Base-by-base conservation (phyloP, 257 asterid species). In the Nicotiana otophora region DNA sequence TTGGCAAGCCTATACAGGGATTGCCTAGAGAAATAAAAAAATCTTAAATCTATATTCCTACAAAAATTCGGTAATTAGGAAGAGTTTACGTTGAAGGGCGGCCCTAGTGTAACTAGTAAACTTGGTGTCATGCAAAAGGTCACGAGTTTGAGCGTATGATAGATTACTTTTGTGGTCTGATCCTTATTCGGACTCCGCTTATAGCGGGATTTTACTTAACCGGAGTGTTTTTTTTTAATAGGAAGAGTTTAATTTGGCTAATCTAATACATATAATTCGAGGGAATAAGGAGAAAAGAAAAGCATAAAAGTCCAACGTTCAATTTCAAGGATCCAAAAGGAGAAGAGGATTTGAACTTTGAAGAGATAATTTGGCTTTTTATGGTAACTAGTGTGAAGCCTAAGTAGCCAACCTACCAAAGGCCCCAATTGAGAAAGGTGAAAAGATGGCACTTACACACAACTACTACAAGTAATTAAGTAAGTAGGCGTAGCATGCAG, bases 311-410 rank as follows among this genome's bases (percentile, higher is more conserved):
- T 74, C 26, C 4, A 48, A 23, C 2, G n/a, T 48, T 48, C 17
- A 48, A 74, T 62, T 5, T 51, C 51, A 19, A 53, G 67, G 4
- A 81, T 10, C 83, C 83, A 62, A 70, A 88, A 84, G 51, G 80
- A 66, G 87, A 33, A 74, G 67, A 28, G 23, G 11, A 48, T 42
- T 42, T 9, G 67, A 36, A 83, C 30, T 42, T 42, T 9, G 67
- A 36, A 83, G 86, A 86, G 77, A 36, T 88, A 36, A 86, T 81
- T 89, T 84, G 89, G 88, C 81, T 65, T 88, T 86, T 80, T 85
- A 61, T 85, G 89, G 92, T 77, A 86, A 83, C 77, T 54, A 81
- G 75, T 85, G 86, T 84, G 87, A 72, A 72, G 39, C 3, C 2
- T 72, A 72, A 58, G 36, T 15, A 42, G 60, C 60, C 78, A 20